Percentiles rank a stretch among this genome's conserved stretches.
phyloP scores from a whole-genome alignment of 2,329 filamentous ascomycete genomes.

The Colletotrichum sp. region DNA sequence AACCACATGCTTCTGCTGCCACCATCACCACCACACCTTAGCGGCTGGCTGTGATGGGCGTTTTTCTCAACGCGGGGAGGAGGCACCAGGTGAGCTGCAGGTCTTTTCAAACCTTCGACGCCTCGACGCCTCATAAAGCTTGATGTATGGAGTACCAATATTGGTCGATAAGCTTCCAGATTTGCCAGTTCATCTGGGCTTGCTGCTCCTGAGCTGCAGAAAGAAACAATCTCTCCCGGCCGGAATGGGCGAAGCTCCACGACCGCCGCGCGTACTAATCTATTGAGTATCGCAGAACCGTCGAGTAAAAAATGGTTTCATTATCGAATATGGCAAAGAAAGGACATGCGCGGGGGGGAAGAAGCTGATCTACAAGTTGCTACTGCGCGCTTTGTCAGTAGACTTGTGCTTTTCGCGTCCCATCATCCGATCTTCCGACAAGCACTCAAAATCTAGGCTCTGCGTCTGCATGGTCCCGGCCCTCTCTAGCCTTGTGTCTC shows the following conservation, averaged over 20 bases:
- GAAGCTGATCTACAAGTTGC: neutral
- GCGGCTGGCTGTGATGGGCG: neutral
- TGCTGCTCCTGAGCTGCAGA: neutral
- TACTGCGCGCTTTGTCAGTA: neutral
- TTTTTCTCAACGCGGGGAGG: neutral
- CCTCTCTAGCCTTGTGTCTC: neutral
- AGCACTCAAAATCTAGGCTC: neutral
- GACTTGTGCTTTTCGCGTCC: neutral
- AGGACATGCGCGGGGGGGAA: neutral
- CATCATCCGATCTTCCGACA: neutral
- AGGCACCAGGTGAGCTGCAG: neutral
- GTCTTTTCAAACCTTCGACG: neutral
- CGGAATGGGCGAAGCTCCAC: neutral
- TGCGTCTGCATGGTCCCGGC: neutral
- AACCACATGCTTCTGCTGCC: neutral
- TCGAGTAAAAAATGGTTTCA: neutral
- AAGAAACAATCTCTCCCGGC: neutral
- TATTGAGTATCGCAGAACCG: neutral
- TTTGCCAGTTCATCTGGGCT: neutral
- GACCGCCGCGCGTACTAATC: neutral
- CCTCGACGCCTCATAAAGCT: neutral
- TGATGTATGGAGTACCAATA: neutral
- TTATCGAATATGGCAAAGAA: neutral
- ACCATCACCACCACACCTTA: neutral
- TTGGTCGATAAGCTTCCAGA: neutral